phyloP scores from a whole-genome alignment of 2,329 filamentous ascomycete species.

The Penicillium sp. region DNA sequence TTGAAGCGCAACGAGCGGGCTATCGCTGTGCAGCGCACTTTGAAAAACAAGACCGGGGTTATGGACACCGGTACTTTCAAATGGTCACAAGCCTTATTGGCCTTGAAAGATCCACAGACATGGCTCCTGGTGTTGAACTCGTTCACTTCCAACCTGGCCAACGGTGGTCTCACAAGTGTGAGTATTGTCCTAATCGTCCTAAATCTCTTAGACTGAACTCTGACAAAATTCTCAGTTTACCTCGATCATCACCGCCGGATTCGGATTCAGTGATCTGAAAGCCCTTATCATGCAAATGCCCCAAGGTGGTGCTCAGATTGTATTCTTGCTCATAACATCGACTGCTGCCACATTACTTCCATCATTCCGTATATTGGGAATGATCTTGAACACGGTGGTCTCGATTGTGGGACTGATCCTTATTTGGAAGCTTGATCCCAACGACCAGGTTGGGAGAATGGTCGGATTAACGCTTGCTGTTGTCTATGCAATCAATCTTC shows the following conservation, averaged over 20 bases:
- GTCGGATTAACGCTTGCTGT: constrained; percentile 28
- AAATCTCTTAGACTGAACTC: no score
- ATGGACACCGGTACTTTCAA: constrained; percentile 12
- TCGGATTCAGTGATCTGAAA: constrained; percentile 17
- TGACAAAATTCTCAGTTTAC: constrained; percentile 7
- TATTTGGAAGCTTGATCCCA: constrained; percentile 23
- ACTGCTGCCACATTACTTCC: constrained; percentile 20
- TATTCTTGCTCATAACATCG: constrained; percentile 19
- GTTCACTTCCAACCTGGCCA: constrained; percentile 13
- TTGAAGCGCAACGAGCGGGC: constrained; percentile 3
- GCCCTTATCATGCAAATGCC: constrained; percentile 21
- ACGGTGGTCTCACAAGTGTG: constrained; percentile 19
- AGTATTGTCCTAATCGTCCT: neutral
- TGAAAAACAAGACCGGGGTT: constrained; percentile 13
- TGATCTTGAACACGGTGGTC: constrained; percentile 25
- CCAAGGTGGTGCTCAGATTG: constrained; percentile 15
- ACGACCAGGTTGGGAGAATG: constrained; percentile 25
- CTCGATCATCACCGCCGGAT: constrained; percentile 18
- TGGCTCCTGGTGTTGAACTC: constrained; percentile 17
- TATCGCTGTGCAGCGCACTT: constrained; percentile 12
- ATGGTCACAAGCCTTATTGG: constrained; percentile 14
- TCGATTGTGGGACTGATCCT: constrained; percentile 28
- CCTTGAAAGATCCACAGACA: constrained; percentile 13
- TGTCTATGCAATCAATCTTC: constrained; percentile 32
- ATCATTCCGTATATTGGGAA: constrained; percentile 20